A percentile compares a stretch with the other conserved stretches of the same genome.
These are phyloP conservation scores for Talaromyces sp. DNA, from an alignment of 2,329 filamentous ascomycete genomes.

Conservation along the genomic window DNA sequence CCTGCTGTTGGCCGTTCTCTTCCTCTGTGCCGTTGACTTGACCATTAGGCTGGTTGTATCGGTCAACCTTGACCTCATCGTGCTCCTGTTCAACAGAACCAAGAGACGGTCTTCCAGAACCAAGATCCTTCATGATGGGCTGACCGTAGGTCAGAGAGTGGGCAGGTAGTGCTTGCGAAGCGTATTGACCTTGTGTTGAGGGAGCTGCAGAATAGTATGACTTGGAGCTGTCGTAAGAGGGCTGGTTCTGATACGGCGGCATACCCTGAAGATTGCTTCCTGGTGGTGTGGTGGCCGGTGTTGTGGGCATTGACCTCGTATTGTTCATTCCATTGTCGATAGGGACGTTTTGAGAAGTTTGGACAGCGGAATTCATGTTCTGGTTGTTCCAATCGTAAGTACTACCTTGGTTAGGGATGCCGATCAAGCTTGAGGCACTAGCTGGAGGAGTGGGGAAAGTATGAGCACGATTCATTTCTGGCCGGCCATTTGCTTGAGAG, in stretches of 20 bases:
- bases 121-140: constrained; percentile 84
- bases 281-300: constrained; percentile 86
- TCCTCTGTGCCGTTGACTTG: constrained; percentile 60
- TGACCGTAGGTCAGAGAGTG: constrained; percentile 68
- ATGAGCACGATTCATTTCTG: constrained; percentile 76
- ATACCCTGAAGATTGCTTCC: constrained; percentile 73
- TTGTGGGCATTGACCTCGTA: constrained; percentile 80
- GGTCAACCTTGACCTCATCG: constrained; percentile 66
- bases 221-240: constrained; percentile 74
- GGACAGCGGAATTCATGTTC: constrained; percentile 59
- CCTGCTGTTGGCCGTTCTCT: constrained; percentile 67
- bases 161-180: constrained; percentile 57
- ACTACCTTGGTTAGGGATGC: constrained; percentile 68
- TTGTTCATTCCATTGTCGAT: constrained; percentile 78
- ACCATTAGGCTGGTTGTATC: constrained; percentile 58
- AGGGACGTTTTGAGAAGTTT: constrained; percentile 67
- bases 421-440: constrained; percentile 81
- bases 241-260: constrained; percentile 67
- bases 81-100: constrained; percentile 60
- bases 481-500: constrained; percentile 58
- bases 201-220: constrained; percentile 73
- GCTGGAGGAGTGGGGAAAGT: constrained; percentile 93
- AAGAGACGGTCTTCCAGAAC: constrained; percentile 63
- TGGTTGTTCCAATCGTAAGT: constrained; percentile 75
- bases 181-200: constrained; percentile 65